phyloP scores from a whole-genome alignment of 805 yeast species.

The Hagleromyces aurorensis region DNA sequence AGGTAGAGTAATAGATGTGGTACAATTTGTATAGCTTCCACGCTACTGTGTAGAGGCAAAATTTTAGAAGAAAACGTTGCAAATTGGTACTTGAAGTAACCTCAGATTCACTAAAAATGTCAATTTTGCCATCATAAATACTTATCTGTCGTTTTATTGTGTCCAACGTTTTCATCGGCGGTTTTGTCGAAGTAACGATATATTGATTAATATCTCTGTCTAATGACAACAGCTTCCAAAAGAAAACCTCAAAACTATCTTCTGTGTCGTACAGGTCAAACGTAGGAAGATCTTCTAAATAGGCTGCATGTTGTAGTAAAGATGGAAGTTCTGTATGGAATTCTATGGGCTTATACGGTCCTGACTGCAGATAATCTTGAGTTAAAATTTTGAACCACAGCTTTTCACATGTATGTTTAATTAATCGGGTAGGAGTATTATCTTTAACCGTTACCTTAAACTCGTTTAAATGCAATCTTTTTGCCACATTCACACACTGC shows the following conservation, averaged over 20 bases:
- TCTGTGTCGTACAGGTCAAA: constrained; percentile 24
- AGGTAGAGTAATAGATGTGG: constrained; percentile 17
- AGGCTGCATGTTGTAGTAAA: constrained; percentile 23
- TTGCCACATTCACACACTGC: constrained; percentile 21
- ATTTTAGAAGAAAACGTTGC: constrained; percentile 19
- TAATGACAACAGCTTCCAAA: constrained; percentile 27
- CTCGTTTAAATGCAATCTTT: constrained; percentile 18
- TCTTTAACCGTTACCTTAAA: constrained; percentile 19
- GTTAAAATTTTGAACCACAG: constrained; percentile 25
- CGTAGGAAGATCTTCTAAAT: constrained; percentile 18
- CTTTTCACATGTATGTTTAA: constrained; percentile 20
- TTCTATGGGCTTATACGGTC: constrained; percentile 15
- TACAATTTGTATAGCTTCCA: constrained; percentile 27
- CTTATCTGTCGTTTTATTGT: constrained; percentile 20
- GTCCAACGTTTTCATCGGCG: constrained; percentile 26
- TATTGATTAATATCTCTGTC: constrained; percentile 29
- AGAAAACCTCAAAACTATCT: constrained; percentile 22
- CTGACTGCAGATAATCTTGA: constrained; percentile 23
- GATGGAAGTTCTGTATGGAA: constrained; percentile 24
- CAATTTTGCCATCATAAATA: constrained; percentile 13
- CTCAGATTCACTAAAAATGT: constrained; percentile 7
- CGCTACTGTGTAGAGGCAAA: constrained; percentile 13
- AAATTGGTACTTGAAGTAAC: constrained; percentile 13
- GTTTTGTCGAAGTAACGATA: constrained; percentile 13
- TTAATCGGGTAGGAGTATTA: constrained; percentile 15